Evolutionary conservation across 192 early-diverging fungal species (phyloP), one percentile per base, ranked within the genome.

Genomic region (Entomortierella lignicola): DNA sequence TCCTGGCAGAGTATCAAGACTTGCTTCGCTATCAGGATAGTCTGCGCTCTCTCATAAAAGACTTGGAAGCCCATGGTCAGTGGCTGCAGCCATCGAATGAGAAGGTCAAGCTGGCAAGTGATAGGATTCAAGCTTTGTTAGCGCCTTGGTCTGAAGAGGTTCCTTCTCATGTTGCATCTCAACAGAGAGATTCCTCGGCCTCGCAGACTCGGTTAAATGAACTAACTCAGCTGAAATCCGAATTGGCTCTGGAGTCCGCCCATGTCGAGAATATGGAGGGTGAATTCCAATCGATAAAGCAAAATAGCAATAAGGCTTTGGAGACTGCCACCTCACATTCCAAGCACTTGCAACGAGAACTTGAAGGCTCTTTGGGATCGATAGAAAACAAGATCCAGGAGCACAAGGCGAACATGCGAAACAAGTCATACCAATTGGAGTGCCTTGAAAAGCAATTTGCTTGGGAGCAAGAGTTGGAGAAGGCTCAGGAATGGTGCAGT

Each of bases 11-110:
- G 7, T 69, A 64, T 25, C 47, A 60, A 10, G 23, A 48, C 4
- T 51, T 79, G 8, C 63, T 79, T 8, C 21, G n/a, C 8, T 79
- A 79, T 34, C 75, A 79, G 20, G 51, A 79, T 15, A 62, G 75
- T 2, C 54, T 79, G 32, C 66, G 75, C 11, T 23, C 37, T 27
- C 26, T 60, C 10, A 56, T 23, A 23, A 50, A 20, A 30, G 57
- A 66, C 32, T 27, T 79, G 42, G 42, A 34, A 34, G 32, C 32
- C 17, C 55, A 69, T 25, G 30, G 27, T 2, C 50, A 55, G 10
- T 69, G 75, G 66, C 30, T 77, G 25, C 54, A 62, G 17, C 43
- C 44, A 8, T 32, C 61, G 13, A 60, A 63, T 29, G 62, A 69
- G 41, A 66, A 66, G 25, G 47, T 66, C n/a, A 63, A 48, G 39